Conservation (phyloP, 805 yeast species). For the Zygosaccharomyces rouxii region DNA sequence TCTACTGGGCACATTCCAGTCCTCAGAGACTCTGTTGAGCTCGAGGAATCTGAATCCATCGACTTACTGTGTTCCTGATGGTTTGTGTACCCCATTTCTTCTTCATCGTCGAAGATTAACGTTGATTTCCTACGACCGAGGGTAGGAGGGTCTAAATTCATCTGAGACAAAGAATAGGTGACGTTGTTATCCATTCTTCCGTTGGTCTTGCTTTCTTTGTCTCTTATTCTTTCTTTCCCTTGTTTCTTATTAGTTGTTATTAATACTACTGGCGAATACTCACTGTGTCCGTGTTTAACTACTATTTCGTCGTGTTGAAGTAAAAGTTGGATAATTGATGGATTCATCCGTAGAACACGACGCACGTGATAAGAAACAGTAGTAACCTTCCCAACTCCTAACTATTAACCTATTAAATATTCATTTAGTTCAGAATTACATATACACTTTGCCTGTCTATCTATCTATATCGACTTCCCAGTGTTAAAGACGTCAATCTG, state of each 20-base stretch:
- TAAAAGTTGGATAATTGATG: neutral
- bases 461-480: conserved; percentile 2
- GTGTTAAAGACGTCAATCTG: conserved; percentile 26
- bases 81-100: conserved; percentile 41
- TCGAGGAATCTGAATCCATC: conserved; percentile 7
- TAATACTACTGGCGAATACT: neutral
- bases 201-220: neutral
- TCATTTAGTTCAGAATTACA: neutral
- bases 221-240: neutral
- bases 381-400: neutral
- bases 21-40: conserved; percentile 6
- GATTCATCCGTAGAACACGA: conserved; percentile 23
- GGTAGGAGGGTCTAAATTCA: conserved; percentile 35
- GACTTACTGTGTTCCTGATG: conserved; percentile 25
- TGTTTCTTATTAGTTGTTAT: conserved; percentile 5
- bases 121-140: conserved; percentile 60
- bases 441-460: neutral
- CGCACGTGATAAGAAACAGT: conserved; percentile 21
- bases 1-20: conserved; percentile 48
- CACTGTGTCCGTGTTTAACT: no score
- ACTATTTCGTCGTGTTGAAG: no score
- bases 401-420: no score
- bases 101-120: conserved; percentile 63
- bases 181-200: conserved; percentile 10
- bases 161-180: conserved; percentile 34